Percentiles rank a stretch among this genome's conserved stretches.
Conservation (phyloP, 352 stramenopile species). For the Globisporangium canariense region DNA sequence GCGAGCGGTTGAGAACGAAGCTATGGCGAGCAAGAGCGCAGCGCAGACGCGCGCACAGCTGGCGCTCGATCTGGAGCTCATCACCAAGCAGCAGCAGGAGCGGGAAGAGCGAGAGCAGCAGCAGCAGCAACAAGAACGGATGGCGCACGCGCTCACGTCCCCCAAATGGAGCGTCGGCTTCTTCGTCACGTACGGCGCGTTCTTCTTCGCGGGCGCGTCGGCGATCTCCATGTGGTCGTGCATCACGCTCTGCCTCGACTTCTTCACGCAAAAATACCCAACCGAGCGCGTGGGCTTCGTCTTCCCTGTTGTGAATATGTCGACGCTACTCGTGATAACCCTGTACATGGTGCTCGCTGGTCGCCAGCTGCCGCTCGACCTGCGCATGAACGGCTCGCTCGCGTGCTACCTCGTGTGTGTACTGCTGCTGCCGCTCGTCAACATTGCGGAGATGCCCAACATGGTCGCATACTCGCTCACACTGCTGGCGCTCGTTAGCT, state of each 20-base stretch:
- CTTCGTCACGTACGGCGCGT: conserved; percentile 64
- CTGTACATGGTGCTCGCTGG: conserved; percentile 80
- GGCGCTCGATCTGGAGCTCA: conserved; percentile 9
- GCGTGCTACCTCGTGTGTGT: conserved; percentile 52
- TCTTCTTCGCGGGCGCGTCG: conserved; percentile 72
- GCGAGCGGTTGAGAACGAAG: background rate
- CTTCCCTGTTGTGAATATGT: conserved; percentile 85
- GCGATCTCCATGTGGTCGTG: conserved; percentile 75
- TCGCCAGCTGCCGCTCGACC: conserved; percentile 53
- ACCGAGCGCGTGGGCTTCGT: conserved; percentile 68
- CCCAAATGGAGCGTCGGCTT: conserved; percentile 34
- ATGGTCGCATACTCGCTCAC: conserved; percentile 54
- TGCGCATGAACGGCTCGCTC: conserved; percentile 54
- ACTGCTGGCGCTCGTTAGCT: conserved; percentile 56
- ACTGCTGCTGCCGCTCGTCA: conserved; percentile 53
- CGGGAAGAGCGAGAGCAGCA: background rate
- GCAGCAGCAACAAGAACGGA: background rate
- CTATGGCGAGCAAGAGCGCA: background rate
- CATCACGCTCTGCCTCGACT: conserved; percentile 73
- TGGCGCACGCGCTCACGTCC: conserved; percentile 1
- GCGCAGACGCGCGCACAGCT: background rate
- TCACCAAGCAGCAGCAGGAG: conserved; percentile 7
- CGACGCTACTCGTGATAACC: conserved; percentile 68
- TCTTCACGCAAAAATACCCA: conserved; percentile 64
- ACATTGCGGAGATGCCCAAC: conserved; percentile 46